Evolutionary conservation across 495 filamentous ascomycete genomes (phyloP), one percentile per base, ranked within the genome.

Genomic region (Neurospora sp.): DNA sequence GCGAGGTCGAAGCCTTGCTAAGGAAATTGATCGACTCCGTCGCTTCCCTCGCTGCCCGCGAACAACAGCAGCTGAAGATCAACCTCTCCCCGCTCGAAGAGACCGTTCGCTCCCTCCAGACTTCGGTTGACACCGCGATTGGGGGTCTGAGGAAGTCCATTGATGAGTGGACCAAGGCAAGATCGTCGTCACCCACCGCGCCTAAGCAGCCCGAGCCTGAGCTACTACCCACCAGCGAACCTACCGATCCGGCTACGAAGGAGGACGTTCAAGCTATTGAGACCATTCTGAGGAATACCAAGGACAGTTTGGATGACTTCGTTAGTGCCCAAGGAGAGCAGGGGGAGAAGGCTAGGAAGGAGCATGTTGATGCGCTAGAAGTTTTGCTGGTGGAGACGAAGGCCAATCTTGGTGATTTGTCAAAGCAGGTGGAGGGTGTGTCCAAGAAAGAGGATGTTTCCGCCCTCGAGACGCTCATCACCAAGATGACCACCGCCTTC

Each of bases 221-320:
- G 31, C 69, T 38, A 42, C 44, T 4, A 20, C 87, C 27, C 83
- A 74, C 39, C 53, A 80, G 69, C 10, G 53, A 65, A 35, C 53
- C 53, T 1, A 79, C 81, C 38, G 76, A 84, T 70, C 44, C 78
- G 3, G 89, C 89, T 31, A 86, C 85, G 35, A 90, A 88, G 78
- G 92, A 95, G 72, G 93, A 97, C 75, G 91, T 91, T 3, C 89
- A 93, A 72, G 92, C 91, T n/a, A 93, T 98, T 71, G 94, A 97
- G 79, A 94, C 90, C 0, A 86, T 98, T 65, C 87, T 98, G 31
- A 88, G 90, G 68, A 94, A 94, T 77, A 93, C 92, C 22, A 97
- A 96, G 76, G 87, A 90, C 11, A 90, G 91, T 69, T 84, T 97
- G 48, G 94, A 97, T 41, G 93, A 94, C 40, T 82, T 96, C 59